These are phyloP conservation scores for Telopea speciosissima DNA, from an alignment of 177 flowering plant species.

Conservation along the genomic window DNA sequence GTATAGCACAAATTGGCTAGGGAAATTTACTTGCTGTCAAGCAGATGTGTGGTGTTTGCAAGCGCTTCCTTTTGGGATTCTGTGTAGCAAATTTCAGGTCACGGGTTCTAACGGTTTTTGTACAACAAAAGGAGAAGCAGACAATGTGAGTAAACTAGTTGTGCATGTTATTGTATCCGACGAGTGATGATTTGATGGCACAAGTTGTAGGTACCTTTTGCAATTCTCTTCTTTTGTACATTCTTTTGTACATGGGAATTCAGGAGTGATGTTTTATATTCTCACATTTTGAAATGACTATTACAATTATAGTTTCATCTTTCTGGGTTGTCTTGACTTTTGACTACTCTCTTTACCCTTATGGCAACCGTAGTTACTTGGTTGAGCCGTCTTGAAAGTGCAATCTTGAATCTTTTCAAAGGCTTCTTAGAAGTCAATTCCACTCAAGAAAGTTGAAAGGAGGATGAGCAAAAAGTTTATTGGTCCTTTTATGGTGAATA, in stretches of 20 bases:
- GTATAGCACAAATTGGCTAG: neutral
- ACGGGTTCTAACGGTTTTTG: too few species aligned
- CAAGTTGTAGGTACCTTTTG: neutral
- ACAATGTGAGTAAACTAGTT: too few species aligned
- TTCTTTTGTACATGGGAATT: constrained; percentile 5
- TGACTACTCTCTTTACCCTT: neutral
- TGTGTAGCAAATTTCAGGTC: too few species aligned
- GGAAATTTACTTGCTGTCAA: neutral
- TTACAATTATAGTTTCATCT: neutral
- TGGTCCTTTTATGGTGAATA: too few species aligned
- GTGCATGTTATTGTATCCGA: too few species aligned
- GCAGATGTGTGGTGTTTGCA: too few species aligned
- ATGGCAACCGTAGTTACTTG: neutral
- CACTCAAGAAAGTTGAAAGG: too few species aligned
- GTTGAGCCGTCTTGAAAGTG: neutral
- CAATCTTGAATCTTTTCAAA: neutral
- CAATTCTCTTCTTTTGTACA: neutral
- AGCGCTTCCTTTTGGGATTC: too few species aligned
- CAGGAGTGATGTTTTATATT: constrained; percentile 5
- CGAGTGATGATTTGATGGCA: neutral
- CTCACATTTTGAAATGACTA: neutral
- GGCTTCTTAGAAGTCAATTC: too few species aligned
- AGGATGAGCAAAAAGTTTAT: too few species aligned
- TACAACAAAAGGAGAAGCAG: too few species aligned
- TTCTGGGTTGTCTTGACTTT: neutral